Base-by-base conservation (phyloP, 129 eudicot genomes). In the Mikania micrantha region DNA sequence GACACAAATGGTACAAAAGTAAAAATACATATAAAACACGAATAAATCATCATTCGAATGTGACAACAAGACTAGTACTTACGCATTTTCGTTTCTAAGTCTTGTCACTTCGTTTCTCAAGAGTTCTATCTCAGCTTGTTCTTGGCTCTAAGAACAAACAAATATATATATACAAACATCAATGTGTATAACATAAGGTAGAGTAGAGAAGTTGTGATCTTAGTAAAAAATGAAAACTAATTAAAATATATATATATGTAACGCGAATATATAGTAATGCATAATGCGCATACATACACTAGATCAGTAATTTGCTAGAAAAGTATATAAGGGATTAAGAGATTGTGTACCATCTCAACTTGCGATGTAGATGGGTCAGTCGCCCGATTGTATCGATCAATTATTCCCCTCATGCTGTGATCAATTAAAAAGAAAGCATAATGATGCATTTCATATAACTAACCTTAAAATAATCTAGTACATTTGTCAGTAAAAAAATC, bases 61-160 rank as follows among this genome's bases (percentile, higher is more conserved):
- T 0, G 13, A 72, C 15, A 73, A 15, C 1, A 8, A 27, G 25
- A 44, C 4, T 25, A 62, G 78, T 7, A 41, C 84, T 38, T 88
- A 88, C 98, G 71, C 54, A n/a, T 85, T 83, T 70, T 74, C 84
- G 21, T 12, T 9, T 72, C 81, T 81, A 58, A 92, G 94, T 58
- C 77, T 80, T 44, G 63, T 83, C 19, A 87, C 77, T 78, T 91
- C 93, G 57, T 71, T 79, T 73, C 82, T 92, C 56, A 92, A 78
- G 44, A 25, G 34, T 32, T 85, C 91, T 48, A 80, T 60, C 78
- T 87, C 90, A 7, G 54, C 64, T 29, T 67, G 66, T 2, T 75
- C 92, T 44, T 76, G 78, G 67, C 73, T 71, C 83, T 80, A 67
- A 13, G 12, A 40, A 66, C 20, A 65, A 67, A 32, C 45, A 2